These are phyloP conservation scores for Brassica juncea DNA, from an alignment of 345 rosid species.

Conservation along the genomic window DNA sequence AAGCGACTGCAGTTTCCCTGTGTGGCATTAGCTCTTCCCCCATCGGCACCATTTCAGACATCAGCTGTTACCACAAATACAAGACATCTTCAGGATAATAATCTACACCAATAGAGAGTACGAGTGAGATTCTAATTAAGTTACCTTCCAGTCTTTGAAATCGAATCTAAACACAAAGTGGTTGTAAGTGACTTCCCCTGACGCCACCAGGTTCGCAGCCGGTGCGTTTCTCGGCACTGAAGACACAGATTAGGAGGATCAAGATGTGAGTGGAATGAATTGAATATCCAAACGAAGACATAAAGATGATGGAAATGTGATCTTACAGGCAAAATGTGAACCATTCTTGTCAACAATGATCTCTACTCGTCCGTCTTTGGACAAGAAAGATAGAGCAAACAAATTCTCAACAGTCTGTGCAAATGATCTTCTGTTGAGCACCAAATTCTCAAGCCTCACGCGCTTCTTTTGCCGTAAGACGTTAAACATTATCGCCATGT, in stretches of 20 bases:
- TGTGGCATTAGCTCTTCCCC: conserved; percentile 87
- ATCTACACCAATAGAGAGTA: background rate
- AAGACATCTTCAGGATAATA: background rate
- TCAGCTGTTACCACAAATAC: conserved; percentile 45
- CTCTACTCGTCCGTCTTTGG: conserved; percentile 84
- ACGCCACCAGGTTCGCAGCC: conserved; percentile 50
- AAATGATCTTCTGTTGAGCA: conserved; percentile 74
- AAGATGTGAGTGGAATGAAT: background rate
- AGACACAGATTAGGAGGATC: conserved; percentile 3
- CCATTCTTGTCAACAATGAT: conserved; percentile 60
- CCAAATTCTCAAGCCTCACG: conserved; percentile 69
- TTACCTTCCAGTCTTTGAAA: conserved; percentile 91
- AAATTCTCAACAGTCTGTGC: conserved; percentile 90
- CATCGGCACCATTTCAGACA: conserved; percentile 51
- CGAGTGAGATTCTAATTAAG: background rate
- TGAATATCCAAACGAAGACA: background rate
- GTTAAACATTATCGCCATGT: conserved; percentile 72
- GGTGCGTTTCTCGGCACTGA: conserved; percentile 92
- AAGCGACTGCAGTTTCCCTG: conserved; percentile 24
- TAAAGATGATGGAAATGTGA: background rate
- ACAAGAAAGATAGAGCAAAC: conserved; percentile 85
- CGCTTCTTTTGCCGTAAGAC: conserved; percentile 58
- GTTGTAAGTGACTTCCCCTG: conserved; percentile 60
- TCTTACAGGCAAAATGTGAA: conserved; percentile 74
- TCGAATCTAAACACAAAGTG: conserved; percentile 93